Evolutionary conservation across 768 basidiomycete genomes (phyloP), one percentile per base, ranked within the genome.

Genomic region (Fibroporia radiculosa): DNA sequence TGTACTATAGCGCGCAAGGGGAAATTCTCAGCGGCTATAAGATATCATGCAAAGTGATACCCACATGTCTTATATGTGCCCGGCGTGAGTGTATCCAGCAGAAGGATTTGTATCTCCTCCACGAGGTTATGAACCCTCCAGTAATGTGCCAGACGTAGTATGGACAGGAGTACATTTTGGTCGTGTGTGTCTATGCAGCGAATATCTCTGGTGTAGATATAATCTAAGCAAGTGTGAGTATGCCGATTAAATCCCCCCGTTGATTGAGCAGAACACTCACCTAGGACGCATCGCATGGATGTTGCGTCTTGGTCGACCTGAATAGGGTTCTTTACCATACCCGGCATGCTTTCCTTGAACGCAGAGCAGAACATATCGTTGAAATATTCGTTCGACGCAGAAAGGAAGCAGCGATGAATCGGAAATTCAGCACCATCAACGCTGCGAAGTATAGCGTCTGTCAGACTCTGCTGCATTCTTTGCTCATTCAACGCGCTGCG

Each of bases 361-460:
- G 42, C 50, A 18, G 51, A 61, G 12, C 51, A 57, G 45, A 70
- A 66, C 14, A 51, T 40, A 37, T 60, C 50, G 13, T 48, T 42
- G 49, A 71, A 68, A 47, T 64, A 54, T 12, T 57, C 52, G 49
- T 61, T 63, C 44, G 49, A 44, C 25, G 56, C 65, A 13, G 64
- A 62, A 26, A 75, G 53, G 45, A 69, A 68, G 3, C 58, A 46
- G 4, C 68, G 65, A 50, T 74, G 73, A 1, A 67, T 72, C 3
- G 56, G 55, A n/a, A 70, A 55, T 3, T 44, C 51, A 14, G 46
- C 51, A 6, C 37, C 53, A 6, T 57, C 54, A 10, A 51, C 45
- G 3, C 57, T 54, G 19, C 52, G 38, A 41, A 76, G 68, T 3
- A 52, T 40, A 19, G 71, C 62, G 50, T 74, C 72, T 0, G 63